phyloP scores from a whole-genome alignment of 495 filamentous ascomycete species.

The Aspergillus nidulans region DNA sequence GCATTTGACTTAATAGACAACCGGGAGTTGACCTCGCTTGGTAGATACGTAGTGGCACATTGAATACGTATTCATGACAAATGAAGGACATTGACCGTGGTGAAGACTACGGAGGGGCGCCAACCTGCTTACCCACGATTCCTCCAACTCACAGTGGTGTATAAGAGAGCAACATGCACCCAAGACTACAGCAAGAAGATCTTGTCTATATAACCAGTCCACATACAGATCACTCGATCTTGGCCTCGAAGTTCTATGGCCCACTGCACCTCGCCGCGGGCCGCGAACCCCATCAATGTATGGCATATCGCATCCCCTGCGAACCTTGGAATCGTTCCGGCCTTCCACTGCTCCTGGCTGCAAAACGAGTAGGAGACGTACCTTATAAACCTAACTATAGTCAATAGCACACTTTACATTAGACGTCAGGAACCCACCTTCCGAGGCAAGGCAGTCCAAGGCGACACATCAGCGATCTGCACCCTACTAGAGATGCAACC shows the following conservation, averaged over 20 bases:
- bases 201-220: neutral
- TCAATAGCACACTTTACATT: neutral
- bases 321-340: neutral
- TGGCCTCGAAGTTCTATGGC: neutral
- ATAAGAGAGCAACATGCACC: too few relatives aligned
- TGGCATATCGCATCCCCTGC: neutral
- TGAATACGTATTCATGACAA: too few relatives aligned
- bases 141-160: too few relatives aligned
- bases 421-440: neutral
- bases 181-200: neutral
- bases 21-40: too few relatives aligned
- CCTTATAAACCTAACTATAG: neutral
- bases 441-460: neutral
- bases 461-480: neutral
- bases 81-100: too few relatives aligned
- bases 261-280: neutral
- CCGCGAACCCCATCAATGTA: neutral
- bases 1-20: too few relatives aligned
- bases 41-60: too few relatives aligned
- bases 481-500: neutral
- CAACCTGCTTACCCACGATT: too few relatives aligned
- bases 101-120: too few relatives aligned
- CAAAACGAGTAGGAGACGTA: neutral
- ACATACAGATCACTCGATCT: neutral
- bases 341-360: neutral